These are phyloP conservation scores for Clitopilus passeckerianus DNA, from an alignment of 768 basidiomycete genomes.

Conservation along the genomic window DNA sequence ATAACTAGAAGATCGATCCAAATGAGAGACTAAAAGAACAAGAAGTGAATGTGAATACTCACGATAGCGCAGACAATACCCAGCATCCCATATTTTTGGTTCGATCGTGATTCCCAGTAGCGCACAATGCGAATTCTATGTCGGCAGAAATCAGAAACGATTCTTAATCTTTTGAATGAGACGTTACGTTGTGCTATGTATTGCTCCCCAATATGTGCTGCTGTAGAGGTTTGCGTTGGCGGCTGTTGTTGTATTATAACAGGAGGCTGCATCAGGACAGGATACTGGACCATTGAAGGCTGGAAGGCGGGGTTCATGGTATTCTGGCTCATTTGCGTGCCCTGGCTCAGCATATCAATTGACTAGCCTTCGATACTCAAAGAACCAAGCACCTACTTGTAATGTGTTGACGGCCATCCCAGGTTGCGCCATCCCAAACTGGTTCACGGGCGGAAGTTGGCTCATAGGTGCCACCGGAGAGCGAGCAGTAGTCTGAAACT, in stretches of 20 bases:
- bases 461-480: neutral
- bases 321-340: neutral
- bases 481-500: neutral
- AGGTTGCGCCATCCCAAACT: neutral
- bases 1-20: neutral
- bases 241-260: neutral
- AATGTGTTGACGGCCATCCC: neutral
- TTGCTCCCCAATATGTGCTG: slow-evolving; percentile 9
- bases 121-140: slow-evolving; percentile 11
- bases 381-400: neutral
- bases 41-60: neutral
- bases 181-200: slow-evolving; percentile 11
- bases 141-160: neutral
- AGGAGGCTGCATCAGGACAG: neutral
- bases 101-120: slow-evolving; percentile 7
- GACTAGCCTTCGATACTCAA: too few species aligned
- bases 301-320: neutral
- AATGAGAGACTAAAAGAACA: neutral
- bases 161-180: neutral
- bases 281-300: neutral
- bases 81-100: slow-evolving; percentile 11
- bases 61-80: slow-evolving; percentile 14
- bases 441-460: neutral
- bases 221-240: neutral
- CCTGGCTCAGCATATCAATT: neutral